Base-by-base conservation (phyloP, 1,139 yeast genomes). In the Yamadazyma diospyri region DNA sequence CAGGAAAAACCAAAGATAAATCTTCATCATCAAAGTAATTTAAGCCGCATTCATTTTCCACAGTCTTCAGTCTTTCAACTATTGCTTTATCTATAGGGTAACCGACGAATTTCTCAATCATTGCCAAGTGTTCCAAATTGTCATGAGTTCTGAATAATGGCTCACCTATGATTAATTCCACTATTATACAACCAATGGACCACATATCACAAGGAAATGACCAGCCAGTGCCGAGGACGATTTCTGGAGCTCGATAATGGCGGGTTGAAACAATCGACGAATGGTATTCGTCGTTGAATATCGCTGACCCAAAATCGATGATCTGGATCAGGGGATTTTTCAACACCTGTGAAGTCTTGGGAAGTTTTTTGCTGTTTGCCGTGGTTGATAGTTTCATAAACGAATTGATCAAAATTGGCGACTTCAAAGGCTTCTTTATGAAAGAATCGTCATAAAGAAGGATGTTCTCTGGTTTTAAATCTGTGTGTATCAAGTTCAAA, bases 211-310 rank as follows among this genome's bases (percentile, higher is more conserved):
- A 92, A 1, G 89, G 87, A 45, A 72, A 81, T 3, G 87, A 78
- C 92, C 98, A 94, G 23, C 97, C 97, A 22, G 78, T 72, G 1
- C 97, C 97, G 23, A 94, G 62, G 2, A 92, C 89, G 45, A 94
- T 88, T 55, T 94, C 99, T 0, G 98, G 98, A 0, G 98, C 98
- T 37, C 99, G 69, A 59, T 94, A 94, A 59, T 94, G 98, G 36
- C 99, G 71, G 2, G 98, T 92, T 10, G 95, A 85, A 8, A 94
- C 96, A 16, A 94, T 81, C 23, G 83, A 78, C 7, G 94, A 81
- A 61, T 94, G 99, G 54, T 85, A 89, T 59, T 94, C 98, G 56
- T 89, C 95, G 50, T 85, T 75, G 50, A 92, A 94, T 5, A 94
- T 81, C 0, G 98, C 97, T 34, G 94, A 81, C 13, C 98, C 99